Conservation (phyloP, 2,329 filamentous ascomycete genomes). For the Elsinoe ampelina region DNA sequence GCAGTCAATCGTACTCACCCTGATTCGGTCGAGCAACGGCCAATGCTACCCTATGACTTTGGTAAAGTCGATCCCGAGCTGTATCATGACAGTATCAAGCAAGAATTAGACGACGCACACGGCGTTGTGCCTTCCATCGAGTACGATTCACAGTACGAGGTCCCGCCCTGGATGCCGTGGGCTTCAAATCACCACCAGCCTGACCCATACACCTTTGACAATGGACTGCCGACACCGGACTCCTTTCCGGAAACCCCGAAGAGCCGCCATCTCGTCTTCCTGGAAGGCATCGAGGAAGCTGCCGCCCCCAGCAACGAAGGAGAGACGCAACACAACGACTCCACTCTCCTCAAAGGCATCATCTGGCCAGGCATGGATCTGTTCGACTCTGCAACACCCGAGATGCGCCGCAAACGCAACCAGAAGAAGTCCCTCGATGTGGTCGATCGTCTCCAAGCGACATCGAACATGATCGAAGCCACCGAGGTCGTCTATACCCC, state of each 20-base stretch:
- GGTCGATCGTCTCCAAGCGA: constrained; percentile 55
- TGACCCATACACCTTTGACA: neutral
- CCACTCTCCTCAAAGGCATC: constrained; percentile 54
- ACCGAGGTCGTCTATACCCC: constrained; percentile 55
- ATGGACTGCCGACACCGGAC: neutral
- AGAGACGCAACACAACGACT: constrained; percentile 31
- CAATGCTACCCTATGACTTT: neutral
- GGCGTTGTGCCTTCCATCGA: neutral
- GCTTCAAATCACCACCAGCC: neutral
- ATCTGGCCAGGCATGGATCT: constrained; percentile 69
- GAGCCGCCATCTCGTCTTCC: neutral
- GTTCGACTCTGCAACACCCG: constrained; percentile 68
- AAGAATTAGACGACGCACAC: neutral
- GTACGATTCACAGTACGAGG: neutral
- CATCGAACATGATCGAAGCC: constrained; percentile 54
- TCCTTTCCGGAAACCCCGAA: neutral
- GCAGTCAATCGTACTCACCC: neutral
- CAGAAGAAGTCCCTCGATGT: constrained; percentile 68
- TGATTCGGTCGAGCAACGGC: neutral
- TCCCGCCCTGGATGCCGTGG: neutral
- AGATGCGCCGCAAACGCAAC: constrained; percentile 65
- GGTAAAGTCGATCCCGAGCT: neutral
- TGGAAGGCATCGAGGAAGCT: constrained; percentile 19
- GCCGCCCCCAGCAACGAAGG: constrained; percentile 26
- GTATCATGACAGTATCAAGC: neutral